A percentile compares a stretch with the other conserved stretches of the same genome.
These are phyloP conservation scores for Mycena filopes DNA, from an alignment of 768 basidiomycete genomes.

Conservation along the genomic window DNA sequence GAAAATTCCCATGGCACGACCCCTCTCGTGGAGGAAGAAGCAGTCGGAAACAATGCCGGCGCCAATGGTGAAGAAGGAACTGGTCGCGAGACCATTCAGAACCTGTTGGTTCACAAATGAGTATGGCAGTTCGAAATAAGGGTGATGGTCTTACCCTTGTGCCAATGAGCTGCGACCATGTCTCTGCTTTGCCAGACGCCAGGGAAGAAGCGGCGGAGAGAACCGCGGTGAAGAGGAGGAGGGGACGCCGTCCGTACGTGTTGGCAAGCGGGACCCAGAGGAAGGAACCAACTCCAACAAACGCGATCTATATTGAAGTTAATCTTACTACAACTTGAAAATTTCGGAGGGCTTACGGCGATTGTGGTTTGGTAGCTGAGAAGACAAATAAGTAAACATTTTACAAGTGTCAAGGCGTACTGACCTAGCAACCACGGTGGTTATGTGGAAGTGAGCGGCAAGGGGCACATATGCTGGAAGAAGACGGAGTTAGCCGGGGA, in stretches of 20 bases:
- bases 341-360: neutral
- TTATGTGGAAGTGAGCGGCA: constrained; percentile 35
- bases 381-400: neutral
- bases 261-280: constrained; percentile 37
- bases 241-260: constrained; percentile 36
- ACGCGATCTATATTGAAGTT: constrained; percentile 26
- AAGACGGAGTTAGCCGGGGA: neutral
- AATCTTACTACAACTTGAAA: neutral
- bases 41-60: constrained; percentile 34
- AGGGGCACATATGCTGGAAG: constrained; percentile 38
- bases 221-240: constrained; percentile 34
- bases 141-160: constrained; percentile 20
- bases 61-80: constrained; percentile 34
- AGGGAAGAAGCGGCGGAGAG: constrained; percentile 34
- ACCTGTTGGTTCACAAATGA: constrained; percentile 21
- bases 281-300: constrained; percentile 33
- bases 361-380: constrained; percentile 34
- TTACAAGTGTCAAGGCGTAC: neutral
- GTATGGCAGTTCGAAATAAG: neutral
- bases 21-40: constrained; percentile 38
- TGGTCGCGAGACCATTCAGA: constrained; percentile 33
- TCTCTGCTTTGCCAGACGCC: constrained; percentile 33
- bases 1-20: constrained; percentile 32
- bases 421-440: constrained; percentile 36
- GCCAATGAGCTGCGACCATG: constrained; percentile 36